Evolutionary conservation across 768 basidiomycete genomes (phyloP).

Genomic region (Tulasnella sp.): DNA sequence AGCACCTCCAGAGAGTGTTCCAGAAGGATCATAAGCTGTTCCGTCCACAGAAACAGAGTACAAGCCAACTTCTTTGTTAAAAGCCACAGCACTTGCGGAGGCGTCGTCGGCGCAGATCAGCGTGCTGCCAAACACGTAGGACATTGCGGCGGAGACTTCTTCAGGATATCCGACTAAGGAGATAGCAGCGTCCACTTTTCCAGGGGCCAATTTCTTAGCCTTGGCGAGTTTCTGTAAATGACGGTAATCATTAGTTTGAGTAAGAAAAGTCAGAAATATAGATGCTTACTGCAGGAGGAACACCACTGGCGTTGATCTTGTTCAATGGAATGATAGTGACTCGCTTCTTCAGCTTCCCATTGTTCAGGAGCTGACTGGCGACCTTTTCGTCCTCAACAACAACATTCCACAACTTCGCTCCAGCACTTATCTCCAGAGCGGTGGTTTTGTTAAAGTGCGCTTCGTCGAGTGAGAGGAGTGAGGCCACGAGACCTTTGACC

Average conservation of each 20-base stretch:
- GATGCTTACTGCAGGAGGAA: slow-evolving; percentile 40
- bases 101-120: slow-evolving; percentile 83
- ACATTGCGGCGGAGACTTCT: slow-evolving; percentile 78
- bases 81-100: slow-evolving; percentile 79
- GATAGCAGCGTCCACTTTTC: slow-evolving; percentile 76
- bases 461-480: slow-evolving; percentile 62
- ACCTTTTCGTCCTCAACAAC: slow-evolving; percentile 85
- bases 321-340: slow-evolving; percentile 90
- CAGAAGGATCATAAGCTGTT: slow-evolving; percentile 92
- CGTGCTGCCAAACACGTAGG: slow-evolving; percentile 86
- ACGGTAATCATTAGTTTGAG: neutral
- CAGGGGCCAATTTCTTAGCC: slow-evolving; percentile 57
- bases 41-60: slow-evolving; percentile 88
- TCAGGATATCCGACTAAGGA: slow-evolving; percentile 71
- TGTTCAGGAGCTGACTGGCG: slow-evolving; percentile 70
- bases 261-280: slow-evolving; percentile 2
- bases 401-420: slow-evolving; percentile 81
- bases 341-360: slow-evolving; percentile 66
- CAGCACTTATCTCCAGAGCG: slow-evolving; percentile 86
- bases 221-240: slow-evolving; percentile 56
- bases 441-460: slow-evolving; percentile 67
- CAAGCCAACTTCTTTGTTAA: slow-evolving; percentile 48
- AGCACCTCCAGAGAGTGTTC: slow-evolving; percentile 83
- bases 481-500: slow-evolving; percentile 86
- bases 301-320: slow-evolving; percentile 61